Percentiles rank a stretch among this genome's conserved stretches.
Evolutionary conservation across 1,284 basidiomycete genomes (phyloP).

Genomic region (Ceratobasidium sp.): DNA sequence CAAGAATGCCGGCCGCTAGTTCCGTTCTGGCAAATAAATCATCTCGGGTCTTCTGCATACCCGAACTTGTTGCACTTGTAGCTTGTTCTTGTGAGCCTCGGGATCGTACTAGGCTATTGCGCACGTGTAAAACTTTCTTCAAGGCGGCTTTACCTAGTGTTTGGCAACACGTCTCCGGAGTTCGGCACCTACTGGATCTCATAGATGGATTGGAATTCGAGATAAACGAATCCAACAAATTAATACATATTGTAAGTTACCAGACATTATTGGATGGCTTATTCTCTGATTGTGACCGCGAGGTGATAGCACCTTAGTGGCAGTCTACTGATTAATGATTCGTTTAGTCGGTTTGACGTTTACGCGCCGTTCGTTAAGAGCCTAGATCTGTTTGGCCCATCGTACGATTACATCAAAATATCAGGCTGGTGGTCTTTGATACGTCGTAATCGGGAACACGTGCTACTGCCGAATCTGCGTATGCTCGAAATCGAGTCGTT

Average conservation of each 20-base stretch:
- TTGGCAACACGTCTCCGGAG: background rate
- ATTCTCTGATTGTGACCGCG: background rate
- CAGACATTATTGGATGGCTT: too few relatives aligned
- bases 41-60: too few relatives aligned
- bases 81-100: too few relatives aligned
- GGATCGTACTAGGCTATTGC: too few relatives aligned
- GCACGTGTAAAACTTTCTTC: background rate
- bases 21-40: too few relatives aligned
- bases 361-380: conserved; percentile 7
- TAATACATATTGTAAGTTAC: too few relatives aligned
- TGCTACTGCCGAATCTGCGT: conserved; percentile 16
- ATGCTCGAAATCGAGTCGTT: background rate
- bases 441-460: background rate
- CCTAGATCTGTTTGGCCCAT: background rate
- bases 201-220: background rate
- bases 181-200: background rate
- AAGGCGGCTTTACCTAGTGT: background rate
- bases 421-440: conserved; percentile 5
- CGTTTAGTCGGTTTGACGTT: conserved; percentile 6
- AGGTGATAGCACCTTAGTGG: background rate
- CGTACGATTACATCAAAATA: background rate
- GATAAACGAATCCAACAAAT: background rate
- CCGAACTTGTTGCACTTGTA: too few relatives aligned
- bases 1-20: too few relatives aligned
- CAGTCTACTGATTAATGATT: background rate